phyloP scores from a whole-genome alignment of 768 basidiomycete genomes.

The Kwoniella europaea region DNA sequence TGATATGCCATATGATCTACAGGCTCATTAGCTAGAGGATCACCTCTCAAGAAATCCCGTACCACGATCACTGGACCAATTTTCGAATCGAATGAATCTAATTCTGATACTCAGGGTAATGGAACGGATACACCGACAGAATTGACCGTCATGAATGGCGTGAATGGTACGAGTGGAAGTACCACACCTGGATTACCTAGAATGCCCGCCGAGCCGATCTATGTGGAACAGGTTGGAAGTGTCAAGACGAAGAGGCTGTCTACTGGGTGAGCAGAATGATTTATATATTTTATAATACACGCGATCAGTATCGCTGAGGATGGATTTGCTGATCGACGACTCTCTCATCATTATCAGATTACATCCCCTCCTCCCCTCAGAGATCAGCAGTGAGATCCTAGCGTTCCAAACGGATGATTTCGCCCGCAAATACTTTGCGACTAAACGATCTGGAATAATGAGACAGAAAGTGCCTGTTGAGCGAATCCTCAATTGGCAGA shows the following conservation, averaged over 20 bases:
- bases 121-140: slow-evolving; percentile 3
- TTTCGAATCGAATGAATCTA: slow-evolving; percentile 12
- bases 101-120: slow-evolving; percentile 1
- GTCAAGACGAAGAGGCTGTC: slow-evolving; percentile 60
- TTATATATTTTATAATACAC: not conserved
- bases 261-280: slow-evolving; percentile 66
- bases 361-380: slow-evolving; percentile 77
- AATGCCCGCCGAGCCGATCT: slow-evolving; percentile 31
- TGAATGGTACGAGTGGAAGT: slow-evolving; percentile 8
- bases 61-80: slow-evolving; percentile 8
- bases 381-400: slow-evolving; percentile 81
- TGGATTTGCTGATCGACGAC: not conserved
- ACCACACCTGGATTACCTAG: slow-evolving; percentile 6
- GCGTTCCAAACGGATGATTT: slow-evolving; percentile 85
- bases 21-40: slow-evolving; percentile 9
- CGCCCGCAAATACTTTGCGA: slow-evolving; percentile 85
- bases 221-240: slow-evolving; percentile 27
- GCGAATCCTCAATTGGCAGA: slow-evolving; percentile 92
- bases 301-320: too few relatives aligned
- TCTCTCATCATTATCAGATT: slow-evolving; percentile 61
- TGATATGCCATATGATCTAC: not conserved
- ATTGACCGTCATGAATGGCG: slow-evolving; percentile 2
- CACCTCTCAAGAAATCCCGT: slow-evolving; percentile 10
- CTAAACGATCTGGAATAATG: slow-evolving; percentile 78
- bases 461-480: slow-evolving; percentile 75